Evolutionary conservation across 495 filamentous ascomycete genomes (phyloP).

Genomic region (Penicillium cataractarum): DNA sequence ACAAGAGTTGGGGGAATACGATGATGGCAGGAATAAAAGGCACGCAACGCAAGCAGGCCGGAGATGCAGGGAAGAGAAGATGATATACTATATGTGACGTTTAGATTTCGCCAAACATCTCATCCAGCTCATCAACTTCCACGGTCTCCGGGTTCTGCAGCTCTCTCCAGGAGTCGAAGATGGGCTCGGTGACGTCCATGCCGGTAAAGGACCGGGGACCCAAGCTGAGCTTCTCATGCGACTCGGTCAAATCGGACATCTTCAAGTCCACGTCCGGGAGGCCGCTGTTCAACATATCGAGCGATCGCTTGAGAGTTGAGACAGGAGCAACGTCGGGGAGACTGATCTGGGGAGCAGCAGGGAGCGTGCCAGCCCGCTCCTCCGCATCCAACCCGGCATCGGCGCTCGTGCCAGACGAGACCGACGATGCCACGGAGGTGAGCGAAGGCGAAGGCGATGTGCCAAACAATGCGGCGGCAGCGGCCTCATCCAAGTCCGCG

Average conservation of each 20-base stretch:
- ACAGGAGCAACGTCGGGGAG: conserved; percentile 36
- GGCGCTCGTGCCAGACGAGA: conserved; percentile 54
- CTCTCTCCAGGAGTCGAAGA: conserved; percentile 59
- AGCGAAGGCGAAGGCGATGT: conserved; percentile 53
- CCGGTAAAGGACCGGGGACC: conserved; percentile 51
- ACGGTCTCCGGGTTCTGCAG: conserved; percentile 84
- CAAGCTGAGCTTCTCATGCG: conserved; percentile 44
- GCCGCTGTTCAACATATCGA: conserved; percentile 50
- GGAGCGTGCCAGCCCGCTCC: conserved; percentile 24
- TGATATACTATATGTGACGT: background rate
- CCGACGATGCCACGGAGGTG: conserved; percentile 47
- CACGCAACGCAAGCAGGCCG: background rate
- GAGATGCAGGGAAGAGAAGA: background rate
- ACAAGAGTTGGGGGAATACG: background rate
- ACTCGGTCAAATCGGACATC: conserved; percentile 50
- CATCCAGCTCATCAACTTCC: conserved; percentile 90
- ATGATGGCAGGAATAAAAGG: background rate
- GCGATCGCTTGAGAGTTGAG: conserved; percentile 46
- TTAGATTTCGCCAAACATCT: conserved; percentile 67
- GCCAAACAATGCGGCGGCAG: conserved; percentile 44
- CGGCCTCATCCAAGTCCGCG: conserved; percentile 41
- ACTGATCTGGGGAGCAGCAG: conserved; percentile 39
- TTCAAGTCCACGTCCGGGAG: conserved; percentile 50
- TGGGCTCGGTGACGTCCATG: conserved; percentile 34
- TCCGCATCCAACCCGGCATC: conserved; percentile 36